These are phyloP conservation scores for Talaromyces nanjingensis DNA, from an alignment of 495 filamentous ascomycete species.

Conservation along the genomic window DNA sequence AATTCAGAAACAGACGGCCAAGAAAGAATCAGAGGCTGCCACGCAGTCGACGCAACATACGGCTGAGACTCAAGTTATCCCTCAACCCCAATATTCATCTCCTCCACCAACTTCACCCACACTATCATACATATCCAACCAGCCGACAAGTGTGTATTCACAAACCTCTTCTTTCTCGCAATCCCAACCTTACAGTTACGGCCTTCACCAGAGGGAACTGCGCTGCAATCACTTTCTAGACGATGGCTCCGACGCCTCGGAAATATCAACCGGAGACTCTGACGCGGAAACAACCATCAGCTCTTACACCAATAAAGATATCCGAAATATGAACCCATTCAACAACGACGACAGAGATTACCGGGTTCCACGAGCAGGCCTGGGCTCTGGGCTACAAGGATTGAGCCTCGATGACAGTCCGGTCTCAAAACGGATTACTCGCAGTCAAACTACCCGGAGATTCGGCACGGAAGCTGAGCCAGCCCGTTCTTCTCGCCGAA, in stretches of 20 bases:
- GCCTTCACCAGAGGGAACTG: conserved; percentile 13
- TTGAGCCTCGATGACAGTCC: conserved; percentile 38
- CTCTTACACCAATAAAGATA: conserved; percentile 31
- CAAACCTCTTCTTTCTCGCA: conserved; percentile 13
- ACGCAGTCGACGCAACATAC: conserved; percentile 12
- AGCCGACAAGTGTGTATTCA: neutral
- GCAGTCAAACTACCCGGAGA: conserved; percentile 30
- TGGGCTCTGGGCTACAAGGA: conserved; percentile 32
- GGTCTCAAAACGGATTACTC: conserved; percentile 27
- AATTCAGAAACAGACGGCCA: conserved; percentile 5
- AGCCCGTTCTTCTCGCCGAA: neutral
- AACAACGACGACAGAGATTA: conserved; percentile 14
- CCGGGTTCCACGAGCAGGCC: conserved; percentile 29
- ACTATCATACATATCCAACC: conserved; percentile 19
- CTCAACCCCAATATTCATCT: conserved; percentile 16
- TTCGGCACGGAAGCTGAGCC: neutral
- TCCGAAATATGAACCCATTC: conserved; percentile 34
- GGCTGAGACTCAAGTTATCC: neutral
- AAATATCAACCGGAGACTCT: conserved; percentile 24
- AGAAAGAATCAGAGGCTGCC: neutral
- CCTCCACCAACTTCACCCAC: conserved; percentile 18
- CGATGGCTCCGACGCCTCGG: conserved; percentile 26
- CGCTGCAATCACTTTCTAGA: conserved; percentile 13
- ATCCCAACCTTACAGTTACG: conserved; percentile 16
- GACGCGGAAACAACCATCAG: conserved; percentile 36